Percentiles rank a stretch among this genome's conserved stretches.
These are phyloP conservation scores for Hirschioporus abietinus DNA, from an alignment of 768 basidiomycete species.

Conservation along the genomic window DNA sequence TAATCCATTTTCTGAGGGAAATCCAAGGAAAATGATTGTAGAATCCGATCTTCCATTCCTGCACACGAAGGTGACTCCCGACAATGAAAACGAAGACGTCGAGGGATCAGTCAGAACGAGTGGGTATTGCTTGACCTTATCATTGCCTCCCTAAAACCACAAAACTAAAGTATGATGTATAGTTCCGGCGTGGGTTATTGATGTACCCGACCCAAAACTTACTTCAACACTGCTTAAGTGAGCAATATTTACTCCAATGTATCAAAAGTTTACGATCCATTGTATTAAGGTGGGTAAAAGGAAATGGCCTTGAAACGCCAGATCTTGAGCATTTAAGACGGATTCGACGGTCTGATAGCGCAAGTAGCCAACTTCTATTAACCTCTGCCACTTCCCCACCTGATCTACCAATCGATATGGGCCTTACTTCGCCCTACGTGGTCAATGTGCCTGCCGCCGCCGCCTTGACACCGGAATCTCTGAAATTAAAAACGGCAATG, in stretches of 20 bases:
- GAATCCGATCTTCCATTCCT: constrained; percentile 64
- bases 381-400: constrained; percentile 36
- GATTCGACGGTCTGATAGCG: constrained; percentile 48
- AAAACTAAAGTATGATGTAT: neutral
- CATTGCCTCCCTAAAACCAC: neutral
- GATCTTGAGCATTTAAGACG: constrained; percentile 73
- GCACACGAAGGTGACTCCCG: constrained; percentile 52
- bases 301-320: constrained; percentile 51
- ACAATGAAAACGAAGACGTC: constrained; percentile 56
- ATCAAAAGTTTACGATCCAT: neutral
- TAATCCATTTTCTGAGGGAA: constrained; percentile 27
- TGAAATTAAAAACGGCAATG: constrained; percentile 59
- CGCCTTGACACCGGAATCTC: constrained; percentile 63
- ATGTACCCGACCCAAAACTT: constrained; percentile 56
- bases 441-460: constrained; percentile 58
- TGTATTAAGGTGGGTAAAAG: constrained; percentile 60
- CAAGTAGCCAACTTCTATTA: constrained; percentile 51
- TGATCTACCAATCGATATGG: constrained; percentile 40
- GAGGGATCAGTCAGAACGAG: constrained; percentile 51
- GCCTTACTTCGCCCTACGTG: constrained; percentile 48
- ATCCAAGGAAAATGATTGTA: constrained; percentile 42
- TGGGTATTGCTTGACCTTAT: constrained; percentile 20
- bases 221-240: constrained; percentile 63
- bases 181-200: constrained; percentile 78
- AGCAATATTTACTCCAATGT: constrained; percentile 10